These are phyloP conservation scores for Gnomoniopsis sp. DNA, from an alignment of 2,329 filamentous ascomycete genomes.

Conservation along the genomic window DNA sequence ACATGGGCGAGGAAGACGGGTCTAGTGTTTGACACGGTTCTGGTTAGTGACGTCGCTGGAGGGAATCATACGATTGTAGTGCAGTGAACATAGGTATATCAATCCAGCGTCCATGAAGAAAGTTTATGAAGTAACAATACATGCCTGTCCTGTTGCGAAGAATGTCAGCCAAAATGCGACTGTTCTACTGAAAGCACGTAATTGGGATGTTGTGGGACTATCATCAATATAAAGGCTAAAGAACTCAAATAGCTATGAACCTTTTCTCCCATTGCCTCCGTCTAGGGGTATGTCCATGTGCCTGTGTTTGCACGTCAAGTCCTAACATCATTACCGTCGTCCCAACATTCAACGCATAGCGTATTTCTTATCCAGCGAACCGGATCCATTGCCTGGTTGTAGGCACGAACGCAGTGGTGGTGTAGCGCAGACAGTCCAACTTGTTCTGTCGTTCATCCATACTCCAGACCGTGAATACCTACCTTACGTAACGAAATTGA, in stretches of 20 bases:
- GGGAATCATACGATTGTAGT: slow-evolving; percentile 15
- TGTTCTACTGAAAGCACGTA: no score
- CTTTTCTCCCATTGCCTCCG: neutral
- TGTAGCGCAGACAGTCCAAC: no score
- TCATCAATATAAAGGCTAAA: neutral
- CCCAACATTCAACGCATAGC: neutral
- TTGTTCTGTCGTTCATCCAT: no score
- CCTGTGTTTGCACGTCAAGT: neutral
- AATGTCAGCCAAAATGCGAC: no score
- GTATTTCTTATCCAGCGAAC: neutral
- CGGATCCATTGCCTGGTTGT: no score
- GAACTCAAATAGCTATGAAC: neutral
- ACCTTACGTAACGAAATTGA: neutral
- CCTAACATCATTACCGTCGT: neutral
- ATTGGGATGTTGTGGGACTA: no score
- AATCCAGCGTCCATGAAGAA: no score
- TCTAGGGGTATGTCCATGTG: neutral
- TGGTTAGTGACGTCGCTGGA: slow-evolving; percentile 10
- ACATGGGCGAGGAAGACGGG: slow-evolving; percentile 14
- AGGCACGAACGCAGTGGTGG: no score
- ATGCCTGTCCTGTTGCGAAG: no score
- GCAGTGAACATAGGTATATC: neutral
- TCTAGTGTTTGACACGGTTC: slow-evolving; percentile 16
- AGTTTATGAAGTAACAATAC: no score
- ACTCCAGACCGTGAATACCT: neutral